These are phyloP conservation scores for Voacanga thouarsii DNA, from an alignment of 257 asterid genomes.

Conservation along the genomic window DNA sequence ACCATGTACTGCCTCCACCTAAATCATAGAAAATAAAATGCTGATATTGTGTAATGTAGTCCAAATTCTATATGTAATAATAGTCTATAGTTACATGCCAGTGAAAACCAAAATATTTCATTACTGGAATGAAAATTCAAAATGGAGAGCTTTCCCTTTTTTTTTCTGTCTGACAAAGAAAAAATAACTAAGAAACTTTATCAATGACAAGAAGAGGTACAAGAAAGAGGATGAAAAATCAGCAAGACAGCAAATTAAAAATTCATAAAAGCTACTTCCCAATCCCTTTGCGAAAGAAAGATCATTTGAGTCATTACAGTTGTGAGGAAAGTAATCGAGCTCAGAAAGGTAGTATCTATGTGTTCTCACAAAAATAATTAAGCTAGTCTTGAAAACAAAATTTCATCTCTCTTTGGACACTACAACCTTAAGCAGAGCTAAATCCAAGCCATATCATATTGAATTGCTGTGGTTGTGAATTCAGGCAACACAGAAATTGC, in stretches of 20 bases:
- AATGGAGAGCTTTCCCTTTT: not conserved
- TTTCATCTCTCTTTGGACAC: not conserved
- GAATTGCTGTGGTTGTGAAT: not conserved
- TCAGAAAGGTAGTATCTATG: not conserved
- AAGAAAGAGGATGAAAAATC: not conserved
- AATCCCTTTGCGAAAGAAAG: not conserved
- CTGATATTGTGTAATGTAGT: not conserved
- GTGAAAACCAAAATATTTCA: not conserved
- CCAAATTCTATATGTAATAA: not conserved
- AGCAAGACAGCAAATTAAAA: not conserved
- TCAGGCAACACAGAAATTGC: not conserved
- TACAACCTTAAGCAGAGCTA: too few species aligned
- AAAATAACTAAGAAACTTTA: not conserved
- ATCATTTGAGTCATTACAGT: not conserved
- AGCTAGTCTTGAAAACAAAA: not conserved
- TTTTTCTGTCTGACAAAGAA: not conserved
- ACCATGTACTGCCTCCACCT: constrained; percentile 77
- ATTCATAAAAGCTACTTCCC: not conserved
- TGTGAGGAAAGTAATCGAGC: not conserved
- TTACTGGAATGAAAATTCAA: not conserved
- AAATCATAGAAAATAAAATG: constrained; percentile 7
- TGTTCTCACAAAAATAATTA: not conserved
- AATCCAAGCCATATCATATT: not conserved
- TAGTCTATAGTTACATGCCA: not conserved
- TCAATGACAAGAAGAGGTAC: not conserved